phyloP scores from a whole-genome alignment of 371 early-diverging fungal genomes.

The Mortierella sp. region DNA sequence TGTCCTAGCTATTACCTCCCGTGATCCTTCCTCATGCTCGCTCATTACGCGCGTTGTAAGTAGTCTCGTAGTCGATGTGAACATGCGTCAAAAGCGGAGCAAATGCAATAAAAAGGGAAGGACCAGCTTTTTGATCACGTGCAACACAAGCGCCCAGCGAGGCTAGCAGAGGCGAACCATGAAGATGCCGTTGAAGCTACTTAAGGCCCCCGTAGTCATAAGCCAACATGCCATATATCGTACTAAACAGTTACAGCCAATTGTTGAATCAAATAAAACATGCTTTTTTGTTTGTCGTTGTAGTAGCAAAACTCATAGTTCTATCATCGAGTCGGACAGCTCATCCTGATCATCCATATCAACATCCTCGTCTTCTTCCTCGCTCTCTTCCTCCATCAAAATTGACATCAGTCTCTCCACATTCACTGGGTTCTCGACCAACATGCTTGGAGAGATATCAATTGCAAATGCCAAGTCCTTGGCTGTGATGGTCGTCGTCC shows the following conservation, averaged over 20 bases:
- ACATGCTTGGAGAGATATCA: conserved; percentile 71
- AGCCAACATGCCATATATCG: no score
- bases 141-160: no score
- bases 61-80: no score
- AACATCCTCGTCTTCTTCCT: conserved; percentile 52
- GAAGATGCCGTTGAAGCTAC: no score
- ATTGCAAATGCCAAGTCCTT: conserved; percentile 78
- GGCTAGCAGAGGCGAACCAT: no score
- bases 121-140: no score
- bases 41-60: conserved; percentile 16
- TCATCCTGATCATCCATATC: conserved; percentile 51
- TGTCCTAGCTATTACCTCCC: conserved; percentile 18
- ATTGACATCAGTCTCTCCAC: conserved; percentile 74
- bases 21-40: conserved; percentile 35
- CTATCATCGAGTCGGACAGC: conserved; percentile 29
- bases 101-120: not conserved
- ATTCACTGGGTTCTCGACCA: conserved; percentile 76
- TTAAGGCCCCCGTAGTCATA: no score
- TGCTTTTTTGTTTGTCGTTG: no score
- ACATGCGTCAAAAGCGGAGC: not conserved
- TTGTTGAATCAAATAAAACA: no score
- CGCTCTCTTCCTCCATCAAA: conserved; percentile 67
- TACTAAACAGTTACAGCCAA: no score
- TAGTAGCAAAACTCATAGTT: conserved; percentile 6
- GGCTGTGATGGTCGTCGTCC: conserved; percentile 47